Conservation (phyloP, 2,329 filamentous ascomycete genomes). For the Microthyrium microscopicum region DNA sequence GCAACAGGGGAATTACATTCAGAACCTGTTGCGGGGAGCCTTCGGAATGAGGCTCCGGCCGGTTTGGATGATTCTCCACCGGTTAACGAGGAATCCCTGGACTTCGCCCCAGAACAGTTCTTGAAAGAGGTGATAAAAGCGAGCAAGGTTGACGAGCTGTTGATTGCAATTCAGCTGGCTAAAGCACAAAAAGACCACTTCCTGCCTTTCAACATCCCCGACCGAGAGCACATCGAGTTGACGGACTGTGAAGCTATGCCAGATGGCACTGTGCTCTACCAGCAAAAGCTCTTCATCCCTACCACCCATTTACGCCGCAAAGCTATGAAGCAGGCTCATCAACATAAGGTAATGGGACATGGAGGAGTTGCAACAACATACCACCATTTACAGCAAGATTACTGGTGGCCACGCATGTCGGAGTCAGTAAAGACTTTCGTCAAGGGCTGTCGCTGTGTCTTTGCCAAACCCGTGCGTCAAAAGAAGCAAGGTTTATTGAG, state of each 20-base stretch:
- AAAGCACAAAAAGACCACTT: background rate
- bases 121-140: too few relatives aligned
- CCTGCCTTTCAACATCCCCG: too few relatives aligned
- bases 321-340: too few relatives aligned
- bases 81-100: too few relatives aligned
- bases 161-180: background rate
- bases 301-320: background rate
- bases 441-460: slow-evolving; percentile 7
- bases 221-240: background rate
- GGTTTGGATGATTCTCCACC: too few relatives aligned
- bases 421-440: slow-evolving; percentile 11
- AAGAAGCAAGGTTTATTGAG: slow-evolving; percentile 6
- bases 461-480: background rate
- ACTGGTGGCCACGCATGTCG: slow-evolving; percentile 11
- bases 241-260: background rate
- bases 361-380: slow-evolving; percentile 1
- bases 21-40: background rate
- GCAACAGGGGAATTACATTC: background rate
- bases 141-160: too few relatives aligned
- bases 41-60: too few relatives aligned
- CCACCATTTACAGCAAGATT: background rate
- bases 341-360: slow-evolving; percentile 1
- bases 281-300: too few relatives aligned
- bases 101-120: too few relatives aligned
- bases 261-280: background rate